phyloP scores from a whole-genome alignment of 441 rosid genomes.

The Aleurites moluccanus region DNA sequence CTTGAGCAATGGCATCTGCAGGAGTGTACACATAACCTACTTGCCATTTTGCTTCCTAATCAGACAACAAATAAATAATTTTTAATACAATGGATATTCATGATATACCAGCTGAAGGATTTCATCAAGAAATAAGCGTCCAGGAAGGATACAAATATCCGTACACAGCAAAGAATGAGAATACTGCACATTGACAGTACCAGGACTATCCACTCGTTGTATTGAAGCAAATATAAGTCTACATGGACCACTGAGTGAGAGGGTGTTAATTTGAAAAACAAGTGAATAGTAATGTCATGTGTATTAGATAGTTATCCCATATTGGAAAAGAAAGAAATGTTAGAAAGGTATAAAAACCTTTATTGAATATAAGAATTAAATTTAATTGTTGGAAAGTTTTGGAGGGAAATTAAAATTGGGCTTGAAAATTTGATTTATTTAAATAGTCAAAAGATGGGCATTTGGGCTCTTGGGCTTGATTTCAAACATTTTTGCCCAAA shows the following conservation, averaged over 20 bases:
- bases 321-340: no score
- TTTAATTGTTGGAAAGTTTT: no score
- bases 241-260: background rate
- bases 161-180: background rate
- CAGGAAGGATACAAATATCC: background rate
- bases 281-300: background rate
- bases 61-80: constrained; percentile 1
- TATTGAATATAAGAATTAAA: no score
- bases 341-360: no score
- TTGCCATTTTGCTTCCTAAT: constrained; percentile 90
- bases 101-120: background rate
- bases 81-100: constrained; percentile 13
- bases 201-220: background rate
- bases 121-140: background rate
- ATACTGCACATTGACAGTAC: background rate
- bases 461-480: no score
- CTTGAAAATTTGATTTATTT: no score
- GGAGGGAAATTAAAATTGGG: no score
- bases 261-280: no score
- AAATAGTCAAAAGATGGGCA: no score
- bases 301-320: no score
- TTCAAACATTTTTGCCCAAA: no score
- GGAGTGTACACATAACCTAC: constrained; percentile 79
- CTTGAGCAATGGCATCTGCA: constrained; percentile 91
- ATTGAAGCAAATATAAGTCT: background rate